A percentile compares a stretch with the other conserved stretches of the same genome.
phyloP scores from a whole-genome alignment of 129 eudicot genomes.

The Helichrysum umbraculigerum region DNA sequence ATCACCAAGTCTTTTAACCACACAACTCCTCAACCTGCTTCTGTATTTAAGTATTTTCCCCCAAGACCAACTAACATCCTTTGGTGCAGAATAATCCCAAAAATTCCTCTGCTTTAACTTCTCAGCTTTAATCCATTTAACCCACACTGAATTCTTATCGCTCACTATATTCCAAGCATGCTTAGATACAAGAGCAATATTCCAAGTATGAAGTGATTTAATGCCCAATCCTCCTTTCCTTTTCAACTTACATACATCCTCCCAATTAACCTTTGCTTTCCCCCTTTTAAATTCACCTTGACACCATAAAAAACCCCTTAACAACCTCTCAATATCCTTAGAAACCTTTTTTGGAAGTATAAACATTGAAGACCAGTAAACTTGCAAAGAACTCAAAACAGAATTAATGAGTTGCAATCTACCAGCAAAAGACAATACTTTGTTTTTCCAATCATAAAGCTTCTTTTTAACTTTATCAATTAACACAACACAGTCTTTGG shows the following conservation, averaged over 20 bases:
- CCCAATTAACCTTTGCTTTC: neutral
- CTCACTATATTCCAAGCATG: neutral
- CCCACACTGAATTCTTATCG: neutral
- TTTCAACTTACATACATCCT: neutral
- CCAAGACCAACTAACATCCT: neutral
- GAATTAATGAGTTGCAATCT: neutral
- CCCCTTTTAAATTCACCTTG: too few species aligned
- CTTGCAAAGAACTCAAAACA: too few species aligned
- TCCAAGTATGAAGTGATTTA: too few species aligned
- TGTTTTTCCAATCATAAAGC: neutral
- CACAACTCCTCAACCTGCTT: neutral
- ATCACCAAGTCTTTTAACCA: neutral
- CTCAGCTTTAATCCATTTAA: neutral
- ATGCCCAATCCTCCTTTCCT: neutral
- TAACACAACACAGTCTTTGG: neutral
- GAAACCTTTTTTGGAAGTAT: too few species aligned
- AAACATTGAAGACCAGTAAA: neutral
- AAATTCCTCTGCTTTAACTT: neutral
- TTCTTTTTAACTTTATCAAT: neutral
- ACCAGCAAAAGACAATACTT: neutral
- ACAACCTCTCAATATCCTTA: too few species aligned
- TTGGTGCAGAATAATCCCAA: neutral
- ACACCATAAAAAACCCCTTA: too few species aligned
- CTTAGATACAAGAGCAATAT: too few species aligned
- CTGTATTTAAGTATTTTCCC: neutral